Base-by-base conservation (phyloP, 2,329 filamentous ascomycete species). In the Pestalotiopsis sp. region DNA sequence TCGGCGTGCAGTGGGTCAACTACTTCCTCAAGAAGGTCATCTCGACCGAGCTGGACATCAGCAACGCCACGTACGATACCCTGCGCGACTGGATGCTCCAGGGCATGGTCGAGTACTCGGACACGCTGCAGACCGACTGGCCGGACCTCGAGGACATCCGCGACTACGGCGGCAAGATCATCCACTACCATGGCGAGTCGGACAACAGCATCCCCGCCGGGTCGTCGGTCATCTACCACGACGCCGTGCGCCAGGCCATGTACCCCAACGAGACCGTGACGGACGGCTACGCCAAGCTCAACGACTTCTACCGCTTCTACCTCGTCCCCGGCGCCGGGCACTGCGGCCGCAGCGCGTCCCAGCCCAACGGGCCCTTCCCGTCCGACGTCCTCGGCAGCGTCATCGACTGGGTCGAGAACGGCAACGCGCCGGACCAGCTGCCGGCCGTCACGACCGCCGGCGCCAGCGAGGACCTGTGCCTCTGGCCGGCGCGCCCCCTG, bases 141-240 rank as follows among this genome's bases (percentile, higher is more conserved):
- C 63, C 63, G 17, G 63, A 65, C 41, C 23, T 66, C 23, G 64
- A 66, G 41, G 64, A 66, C 49, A 38, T 66, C 25, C 45, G 41
- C 41, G 52, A 66, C 25, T 38, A 56, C 27, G 64, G 64, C 41
- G 64, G 64, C 14, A 66, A 66, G 64, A 49, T 66, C 25, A 66
- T 66, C 20, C 64, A 58, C 64, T 66, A 57, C 49, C 64, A 66
- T 20, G 64, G 45, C 49, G 45, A 66, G 41, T 57, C 45, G 9
- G 49, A 66, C n/a, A 58, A 66, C 27, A 66, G 64, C 31, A 36
- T 66, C 49, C 64, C 64, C 4, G 20, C 64, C 17, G 45, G 27
- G 6, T 66, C 64, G 4, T 66, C 64, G 12, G 64, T 66, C 52
- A 66, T 66, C 31, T 66, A 66, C 41, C 64, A 66, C 20, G 64